phyloP scores from a whole-genome alignment of 2,329 filamentous ascomycete genomes.

The Dactylellina parvicollis region DNA sequence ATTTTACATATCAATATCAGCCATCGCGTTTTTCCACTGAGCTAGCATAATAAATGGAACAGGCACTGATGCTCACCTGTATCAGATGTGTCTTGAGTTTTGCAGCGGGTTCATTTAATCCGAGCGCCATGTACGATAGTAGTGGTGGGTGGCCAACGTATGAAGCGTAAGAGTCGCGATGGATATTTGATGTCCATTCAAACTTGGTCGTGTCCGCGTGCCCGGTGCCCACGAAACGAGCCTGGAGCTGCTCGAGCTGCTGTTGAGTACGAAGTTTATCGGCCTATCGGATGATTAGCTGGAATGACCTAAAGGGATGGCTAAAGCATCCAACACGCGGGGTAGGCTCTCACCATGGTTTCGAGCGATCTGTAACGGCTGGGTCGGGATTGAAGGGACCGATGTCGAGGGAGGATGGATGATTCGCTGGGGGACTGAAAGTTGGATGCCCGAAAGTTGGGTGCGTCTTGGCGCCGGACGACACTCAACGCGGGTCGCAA shows the following conservation, averaged over 20 bases:
- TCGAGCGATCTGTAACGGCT: neutral
- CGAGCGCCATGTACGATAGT: constrained; percentile 87
- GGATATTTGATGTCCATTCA: constrained; percentile 95
- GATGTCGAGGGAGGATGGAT: constrained; percentile 1
- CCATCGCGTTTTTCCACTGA: neutral
- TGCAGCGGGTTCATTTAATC: constrained; percentile 83
- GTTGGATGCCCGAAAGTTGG: constrained; percentile 34
- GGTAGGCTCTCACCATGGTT: constrained; percentile 37
- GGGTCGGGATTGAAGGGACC: neutral
- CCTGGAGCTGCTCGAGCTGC: constrained; percentile 95
- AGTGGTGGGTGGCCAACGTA: constrained; percentile 90
- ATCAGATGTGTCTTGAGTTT: constrained; percentile 83
- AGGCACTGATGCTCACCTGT: constrained; percentile 66
- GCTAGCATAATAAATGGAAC: neutral
- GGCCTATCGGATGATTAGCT: constrained; percentile 66
- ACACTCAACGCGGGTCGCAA: constrained; percentile 48
- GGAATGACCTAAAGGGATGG: neutral
- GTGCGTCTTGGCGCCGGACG: constrained; percentile 28
- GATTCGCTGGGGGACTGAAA: neutral
- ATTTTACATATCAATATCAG: constrained; percentile 16
- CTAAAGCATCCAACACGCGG: neutral
- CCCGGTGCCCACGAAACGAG: constrained; percentile 93
- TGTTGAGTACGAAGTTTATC: constrained; percentile 98
- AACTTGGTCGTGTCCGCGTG: constrained; percentile 96
- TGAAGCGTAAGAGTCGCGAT: constrained; percentile 88